Evolutionary conservation across 1,139 yeast genomes (phyloP).

Genomic region (Torulaspora pretoriensis): DNA sequence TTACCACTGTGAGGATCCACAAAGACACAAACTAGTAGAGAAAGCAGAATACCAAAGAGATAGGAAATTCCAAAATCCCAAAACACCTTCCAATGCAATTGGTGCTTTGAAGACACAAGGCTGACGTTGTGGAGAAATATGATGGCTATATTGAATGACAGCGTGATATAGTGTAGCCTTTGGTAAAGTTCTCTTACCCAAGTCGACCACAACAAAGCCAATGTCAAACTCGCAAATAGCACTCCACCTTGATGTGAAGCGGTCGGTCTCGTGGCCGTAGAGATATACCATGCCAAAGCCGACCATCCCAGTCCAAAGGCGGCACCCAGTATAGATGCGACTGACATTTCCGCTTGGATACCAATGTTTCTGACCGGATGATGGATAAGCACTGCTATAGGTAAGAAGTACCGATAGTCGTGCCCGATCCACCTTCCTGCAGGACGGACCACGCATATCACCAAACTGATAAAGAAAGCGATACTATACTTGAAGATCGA

Average conservation of each 20-base stretch:
- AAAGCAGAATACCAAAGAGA: constrained; percentile 41
- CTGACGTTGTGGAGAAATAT: constrained; percentile 37
- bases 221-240: constrained; percentile 42
- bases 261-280: constrained; percentile 41
- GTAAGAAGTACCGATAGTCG: constrained; percentile 38
- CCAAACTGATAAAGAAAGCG: constrained; percentile 41
- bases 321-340: constrained; percentile 42
- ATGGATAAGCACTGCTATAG: constrained; percentile 42
- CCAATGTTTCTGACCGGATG: constrained; percentile 48
- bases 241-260: constrained; percentile 46
- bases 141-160: constrained; percentile 40
- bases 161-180: constrained; percentile 40
- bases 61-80: constrained; percentile 47
- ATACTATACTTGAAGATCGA: constrained; percentile 39
- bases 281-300: constrained; percentile 41
- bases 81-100: constrained; percentile 37
- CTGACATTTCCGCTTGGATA: constrained; percentile 46
- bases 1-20: constrained; percentile 44
- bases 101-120: constrained; percentile 22
- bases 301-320: constrained; percentile 49
- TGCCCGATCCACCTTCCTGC: constrained; percentile 44
- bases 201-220: constrained; percentile 39
- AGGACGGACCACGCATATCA: constrained; percentile 40
- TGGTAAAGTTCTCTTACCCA: constrained; percentile 44
- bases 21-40: constrained; percentile 37